A percentile compares a stretch with the other conserved stretches of the same genome.
These are phyloP conservation scores for Suillus discolor DNA, from an alignment of 768 basidiomycete species.

Conservation along the genomic window DNA sequence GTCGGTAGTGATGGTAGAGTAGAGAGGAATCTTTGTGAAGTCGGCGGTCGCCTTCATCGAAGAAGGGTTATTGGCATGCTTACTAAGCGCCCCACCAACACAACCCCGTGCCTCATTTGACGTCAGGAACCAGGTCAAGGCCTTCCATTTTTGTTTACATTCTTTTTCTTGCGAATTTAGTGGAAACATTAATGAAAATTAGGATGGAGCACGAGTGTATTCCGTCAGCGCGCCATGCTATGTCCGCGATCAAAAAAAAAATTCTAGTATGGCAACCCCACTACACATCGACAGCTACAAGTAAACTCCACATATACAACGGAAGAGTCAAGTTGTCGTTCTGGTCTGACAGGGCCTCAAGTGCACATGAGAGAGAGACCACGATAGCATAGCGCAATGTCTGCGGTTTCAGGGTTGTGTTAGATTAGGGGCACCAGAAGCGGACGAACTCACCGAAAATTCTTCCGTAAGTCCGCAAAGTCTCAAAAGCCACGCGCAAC, in stretches of 20 bases:
- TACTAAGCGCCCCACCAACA: constrained; percentile 6
- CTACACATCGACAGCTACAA: constrained; percentile 58
- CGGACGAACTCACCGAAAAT: constrained; percentile 70
- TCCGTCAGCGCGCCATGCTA: neutral
- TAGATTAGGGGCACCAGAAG: constrained; percentile 18
- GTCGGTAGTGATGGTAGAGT: constrained; percentile 1
- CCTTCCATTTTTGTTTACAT: constrained; percentile 1
- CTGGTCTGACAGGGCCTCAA: constrained; percentile 93
- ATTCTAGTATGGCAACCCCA: neutral
- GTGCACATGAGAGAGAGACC: constrained; percentile 62
- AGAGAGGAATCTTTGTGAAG: neutral
- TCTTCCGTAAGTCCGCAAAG: constrained; percentile 65
- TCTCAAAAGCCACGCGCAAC: constrained; percentile 71
- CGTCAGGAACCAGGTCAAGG: neutral
- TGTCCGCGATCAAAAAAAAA: neutral
- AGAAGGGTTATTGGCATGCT: constrained; percentile 9
- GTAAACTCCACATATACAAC: constrained; percentile 92
- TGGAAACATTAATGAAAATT: constrained; percentile 2
- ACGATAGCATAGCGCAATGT: constrained; percentile 65
- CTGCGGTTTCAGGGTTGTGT: constrained; percentile 42
- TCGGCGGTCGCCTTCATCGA: neutral
- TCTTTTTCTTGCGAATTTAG: neutral
- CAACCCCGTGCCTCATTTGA: neutral
- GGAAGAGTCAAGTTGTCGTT: constrained; percentile 98
- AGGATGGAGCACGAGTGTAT: neutral